Evolutionary conservation across 306 rosid species (phyloP).

Genomic region (Vigna reflexopilosa): DNA sequence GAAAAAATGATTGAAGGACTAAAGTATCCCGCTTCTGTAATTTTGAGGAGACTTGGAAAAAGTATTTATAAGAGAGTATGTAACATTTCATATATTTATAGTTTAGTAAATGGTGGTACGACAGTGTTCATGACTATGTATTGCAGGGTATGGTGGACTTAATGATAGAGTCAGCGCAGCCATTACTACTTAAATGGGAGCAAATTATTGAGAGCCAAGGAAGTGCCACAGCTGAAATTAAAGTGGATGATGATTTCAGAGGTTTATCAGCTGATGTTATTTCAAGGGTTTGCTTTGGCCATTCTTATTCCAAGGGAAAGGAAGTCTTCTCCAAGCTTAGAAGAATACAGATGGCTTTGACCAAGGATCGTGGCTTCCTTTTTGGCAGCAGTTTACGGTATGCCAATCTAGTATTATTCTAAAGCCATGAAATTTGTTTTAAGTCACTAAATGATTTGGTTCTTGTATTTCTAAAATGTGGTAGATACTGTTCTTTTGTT

Average conservation of each 20-base stretch:
- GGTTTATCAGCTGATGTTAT: conserved; percentile 84
- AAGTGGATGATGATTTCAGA: conserved; percentile 74
- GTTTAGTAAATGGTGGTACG: background rate
- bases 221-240: conserved; percentile 57
- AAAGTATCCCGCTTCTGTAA: too few relatives aligned
- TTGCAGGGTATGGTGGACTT: conserved; percentile 83
- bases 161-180: conserved; percentile 71
- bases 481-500: background rate
- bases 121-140: conserved; percentile 22
- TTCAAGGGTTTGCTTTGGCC: conserved; percentile 91
- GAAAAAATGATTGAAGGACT: too few relatives aligned
- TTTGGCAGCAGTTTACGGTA: conserved; percentile 68
- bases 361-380: conserved; percentile 63
- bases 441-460: background rate
- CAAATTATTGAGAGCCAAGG: conserved; percentile 54
- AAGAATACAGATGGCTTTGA: conserved; percentile 63
- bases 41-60: too few relatives aligned
- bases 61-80: background rate
- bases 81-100: too few relatives aligned
- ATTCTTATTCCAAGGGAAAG: conserved; percentile 74
- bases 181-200: conserved; percentile 72
- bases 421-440: background rate
- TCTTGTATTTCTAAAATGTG: background rate
- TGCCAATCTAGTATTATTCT: background rate
- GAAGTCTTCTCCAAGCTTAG: conserved; percentile 83